Conservation (phyloP, 73 alveolate genomes). For the Paramecium biaurelia region DNA sequence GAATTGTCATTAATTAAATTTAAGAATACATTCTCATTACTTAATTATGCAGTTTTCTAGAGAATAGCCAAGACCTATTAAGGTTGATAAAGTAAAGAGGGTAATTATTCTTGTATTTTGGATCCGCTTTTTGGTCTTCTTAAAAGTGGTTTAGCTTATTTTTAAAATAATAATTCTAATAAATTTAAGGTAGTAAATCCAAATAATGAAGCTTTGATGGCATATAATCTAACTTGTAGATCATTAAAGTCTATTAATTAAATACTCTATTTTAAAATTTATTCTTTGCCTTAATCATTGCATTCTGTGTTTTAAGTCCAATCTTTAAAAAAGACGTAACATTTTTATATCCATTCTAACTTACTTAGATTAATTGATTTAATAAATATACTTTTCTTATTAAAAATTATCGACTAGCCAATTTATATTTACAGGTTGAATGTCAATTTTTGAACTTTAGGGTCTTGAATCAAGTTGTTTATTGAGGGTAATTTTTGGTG, state of each 20-base stretch:
- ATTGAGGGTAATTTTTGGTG: background rate
- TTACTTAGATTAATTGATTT: background rate
- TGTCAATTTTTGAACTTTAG: background rate
- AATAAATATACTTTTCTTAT: background rate
- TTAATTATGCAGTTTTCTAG: background rate
- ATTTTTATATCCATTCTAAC: background rate
- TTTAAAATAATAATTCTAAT: conserved; percentile 17
- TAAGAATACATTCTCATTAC: background rate
- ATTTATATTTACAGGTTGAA: background rate
- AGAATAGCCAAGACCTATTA: conserved; percentile 10
- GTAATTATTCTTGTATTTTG: background rate
- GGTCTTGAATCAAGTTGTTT: background rate
- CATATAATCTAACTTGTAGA: background rate
- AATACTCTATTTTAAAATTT: background rate
- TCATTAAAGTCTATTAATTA: background rate
- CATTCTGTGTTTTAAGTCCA: background rate
- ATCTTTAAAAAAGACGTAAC: background rate
- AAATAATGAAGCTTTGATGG: background rate
- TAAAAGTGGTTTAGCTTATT: background rate
- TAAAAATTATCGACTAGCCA: background rate
- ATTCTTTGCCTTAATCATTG: background rate
- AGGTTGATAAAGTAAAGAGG: background rate
- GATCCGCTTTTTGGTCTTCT: conserved; percentile 53
- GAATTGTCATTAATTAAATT: background rate
- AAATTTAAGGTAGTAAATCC: conserved; percentile 30